Evolutionary conservation across 2,329 filamentous ascomycete species (phyloP), one percentile per base, ranked within the genome.

Genomic region (Tolypocladium pustulatum): DNA sequence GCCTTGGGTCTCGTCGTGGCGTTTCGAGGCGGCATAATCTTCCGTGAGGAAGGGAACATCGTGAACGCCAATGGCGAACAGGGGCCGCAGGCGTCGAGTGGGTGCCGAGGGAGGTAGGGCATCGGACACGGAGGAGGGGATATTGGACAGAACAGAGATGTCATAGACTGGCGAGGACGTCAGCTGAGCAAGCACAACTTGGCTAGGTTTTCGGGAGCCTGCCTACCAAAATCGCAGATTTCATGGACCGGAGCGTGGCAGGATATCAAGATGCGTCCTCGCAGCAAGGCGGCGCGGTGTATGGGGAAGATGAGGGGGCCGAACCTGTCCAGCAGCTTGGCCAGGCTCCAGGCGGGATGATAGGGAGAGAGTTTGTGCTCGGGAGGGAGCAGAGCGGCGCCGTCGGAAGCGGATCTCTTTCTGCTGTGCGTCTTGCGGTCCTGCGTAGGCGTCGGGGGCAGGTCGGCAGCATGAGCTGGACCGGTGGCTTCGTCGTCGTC

Each of bases 1-100:
- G 49, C 69, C 69, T 53, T 73, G 70, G 51, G 74, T 70, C 49
- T 66, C 67, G 38, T 71, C 68, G 9, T 64, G 61, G n/a, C 69
- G 71, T 68, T 75, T 77, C 54, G 72, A 73, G 2, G 75, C 74
- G 30, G 78, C 75, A n/a, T 79, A 79, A 62, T 88, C 81, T 58
- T 84, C 78, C 64, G 86, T 79, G 6, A 97, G 80, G 59, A 88
- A 85, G 6, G 89, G 84, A 55, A 99, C 96, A 68, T 99, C 94
- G 71, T 96, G 90, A 20, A 99, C 87, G 55, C 94, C 94, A 60
- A 99, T 83, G 57, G 88, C 91, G 75, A 97, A 99, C n/a, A 99
- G 81, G 0, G 93, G 89, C 30, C 86, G 83, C 36, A 94, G 80
- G 60, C 90, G 81, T 61, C 88, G 80, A 1, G 83, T 79, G 32